Evolutionary conservation across 2,329 filamentous ascomycete genomes (phyloP).

Genomic region (Pseudocercospora crystallina): DNA sequence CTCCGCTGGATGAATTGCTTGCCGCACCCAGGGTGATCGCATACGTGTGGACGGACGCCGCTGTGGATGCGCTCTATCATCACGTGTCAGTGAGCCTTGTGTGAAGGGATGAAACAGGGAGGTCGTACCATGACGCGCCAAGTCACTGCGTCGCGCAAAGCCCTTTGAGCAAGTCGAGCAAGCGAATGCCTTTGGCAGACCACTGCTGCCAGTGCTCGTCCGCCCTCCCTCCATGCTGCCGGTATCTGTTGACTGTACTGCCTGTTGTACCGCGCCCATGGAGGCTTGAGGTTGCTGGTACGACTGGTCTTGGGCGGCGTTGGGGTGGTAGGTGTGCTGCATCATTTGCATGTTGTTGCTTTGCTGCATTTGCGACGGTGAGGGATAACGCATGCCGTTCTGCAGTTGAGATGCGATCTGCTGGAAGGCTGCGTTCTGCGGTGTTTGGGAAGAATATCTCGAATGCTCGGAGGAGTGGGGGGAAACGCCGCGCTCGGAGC

Average conservation of each 20-base stretch:
- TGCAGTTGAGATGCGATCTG: conserved; percentile 51
- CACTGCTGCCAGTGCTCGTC: conserved; percentile 44
- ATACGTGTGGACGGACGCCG: conserved; percentile 85
- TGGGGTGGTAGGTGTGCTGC: conserved; percentile 55
- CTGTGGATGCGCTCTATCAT: conserved; percentile 86
- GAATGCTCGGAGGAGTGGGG: conserved; percentile 58
- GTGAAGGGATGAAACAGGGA: conserved; percentile 9
- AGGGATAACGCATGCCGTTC: conserved; percentile 56
- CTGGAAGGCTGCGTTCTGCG: conserved; percentile 50
- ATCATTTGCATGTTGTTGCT: conserved; percentile 53
- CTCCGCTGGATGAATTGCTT: conserved; percentile 98
- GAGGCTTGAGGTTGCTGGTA: conserved; percentile 41
- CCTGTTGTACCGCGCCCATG: conserved; percentile 34
- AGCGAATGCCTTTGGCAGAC: conserved; percentile 73
- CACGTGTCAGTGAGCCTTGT: conserved; percentile 26
- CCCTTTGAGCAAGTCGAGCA: conserved; percentile 88
- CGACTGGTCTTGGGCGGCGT: conserved; percentile 46
- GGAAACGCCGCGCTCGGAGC: conserved; percentile 58
- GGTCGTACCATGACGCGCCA: conserved; percentile 83
- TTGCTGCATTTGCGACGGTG: conserved; percentile 50
- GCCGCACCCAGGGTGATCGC: conserved; percentile 82
- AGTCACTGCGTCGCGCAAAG: conserved; percentile 89
- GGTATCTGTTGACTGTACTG: conserved; percentile 28
- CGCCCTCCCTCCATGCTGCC: conserved; percentile 37
- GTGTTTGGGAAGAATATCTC: conserved; percentile 57